A percentile compares a stretch with the other conserved stretches of the same genome.
Evolutionary conservation across 176 grass and related monocot genomes (phyloP).

Genomic region (Thinopyrum elongatum): DNA sequence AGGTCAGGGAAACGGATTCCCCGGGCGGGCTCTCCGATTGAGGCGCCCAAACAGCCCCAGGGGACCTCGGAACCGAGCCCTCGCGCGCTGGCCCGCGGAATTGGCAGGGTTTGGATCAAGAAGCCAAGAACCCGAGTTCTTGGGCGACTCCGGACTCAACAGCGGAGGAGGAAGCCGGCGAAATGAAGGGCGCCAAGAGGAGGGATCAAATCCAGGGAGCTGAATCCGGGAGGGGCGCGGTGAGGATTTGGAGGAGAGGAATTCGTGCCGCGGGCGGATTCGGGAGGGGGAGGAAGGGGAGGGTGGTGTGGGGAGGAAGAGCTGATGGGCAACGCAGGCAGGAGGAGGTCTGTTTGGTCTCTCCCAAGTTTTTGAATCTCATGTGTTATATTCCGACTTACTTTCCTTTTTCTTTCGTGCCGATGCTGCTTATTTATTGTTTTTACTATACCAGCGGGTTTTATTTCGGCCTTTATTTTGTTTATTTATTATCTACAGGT

Average conservation of each 20-base stretch:
- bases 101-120: conserved; percentile 39
- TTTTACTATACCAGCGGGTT: not conserved
- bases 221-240: conserved; percentile 4
- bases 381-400: conserved; percentile 17
- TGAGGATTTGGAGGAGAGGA: conserved; percentile 12
- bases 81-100: not conserved
- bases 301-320: conserved; percentile 10
- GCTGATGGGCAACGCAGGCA: conserved; percentile 24
- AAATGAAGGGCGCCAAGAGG: not conserved
- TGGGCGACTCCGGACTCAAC: conserved; percentile 28
- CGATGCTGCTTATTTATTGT: not conserved
- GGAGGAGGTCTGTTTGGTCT: conserved; percentile 38
- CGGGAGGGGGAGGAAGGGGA: not conserved
- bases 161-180: not conserved
- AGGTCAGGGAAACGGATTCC: conserved; percentile 27
- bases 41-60: not conserved
- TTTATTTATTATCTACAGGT: not conserved
- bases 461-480: not conserved
- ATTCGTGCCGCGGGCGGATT: conserved; percentile 27
- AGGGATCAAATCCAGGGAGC: conserved; percentile 21
- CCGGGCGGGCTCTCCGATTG: conserved; percentile 20
- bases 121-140: conserved; percentile 28
- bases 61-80: not conserved
- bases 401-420: conserved; percentile 28
- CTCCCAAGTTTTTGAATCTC: conserved; percentile 47